A percentile compares a stretch with the other conserved stretches of the same genome.
phyloP scores from a whole-genome alignment of 148 eudicot species.

The Amaranthus hypochondriacus region DNA sequence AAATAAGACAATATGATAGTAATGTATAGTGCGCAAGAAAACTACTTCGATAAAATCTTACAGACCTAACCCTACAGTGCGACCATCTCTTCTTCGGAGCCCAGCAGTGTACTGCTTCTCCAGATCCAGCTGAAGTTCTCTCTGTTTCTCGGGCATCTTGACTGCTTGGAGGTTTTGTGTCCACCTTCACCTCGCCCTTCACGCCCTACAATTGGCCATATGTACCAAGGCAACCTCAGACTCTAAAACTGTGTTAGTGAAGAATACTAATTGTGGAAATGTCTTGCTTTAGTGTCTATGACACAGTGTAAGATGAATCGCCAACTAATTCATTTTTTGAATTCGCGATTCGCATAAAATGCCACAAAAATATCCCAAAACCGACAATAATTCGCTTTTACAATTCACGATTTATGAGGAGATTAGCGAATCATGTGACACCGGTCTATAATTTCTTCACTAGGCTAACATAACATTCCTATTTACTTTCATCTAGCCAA shows the following conservation, averaged over 20 bases:
- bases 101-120: slow-evolving; percentile 98
- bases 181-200: slow-evolving; percentile 67
- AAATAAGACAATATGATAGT: slow-evolving; percentile 2
- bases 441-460: neutral
- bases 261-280: slow-evolving; percentile 10
- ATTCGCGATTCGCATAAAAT: too few relatives aligned
- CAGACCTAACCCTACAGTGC: slow-evolving; percentile 93
- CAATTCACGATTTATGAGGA: too few relatives aligned
- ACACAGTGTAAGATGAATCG: too few relatives aligned
- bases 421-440: too few relatives aligned
- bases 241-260: slow-evolving; percentile 95
- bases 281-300: neutral
- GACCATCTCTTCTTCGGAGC: slow-evolving; percentile 89
- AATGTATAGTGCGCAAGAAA: neutral
- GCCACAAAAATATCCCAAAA: too few relatives aligned
- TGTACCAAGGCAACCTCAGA: slow-evolving; percentile 99
- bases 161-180: slow-evolving; percentile 32
- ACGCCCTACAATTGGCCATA: slow-evolving; percentile 99
- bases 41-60: slow-evolving; percentile 17
- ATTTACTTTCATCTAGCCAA: neutral
- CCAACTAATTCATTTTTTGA: too few relatives aligned
- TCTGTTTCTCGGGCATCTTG: slow-evolving; percentile 66
- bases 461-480: neutral
- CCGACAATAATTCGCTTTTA: too few relatives aligned
- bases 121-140: slow-evolving; percentile 71